Evolutionary conservation across 2,329 filamentous ascomycete species (phyloP).

Genomic region (Pestalotiopsis sp.): DNA sequence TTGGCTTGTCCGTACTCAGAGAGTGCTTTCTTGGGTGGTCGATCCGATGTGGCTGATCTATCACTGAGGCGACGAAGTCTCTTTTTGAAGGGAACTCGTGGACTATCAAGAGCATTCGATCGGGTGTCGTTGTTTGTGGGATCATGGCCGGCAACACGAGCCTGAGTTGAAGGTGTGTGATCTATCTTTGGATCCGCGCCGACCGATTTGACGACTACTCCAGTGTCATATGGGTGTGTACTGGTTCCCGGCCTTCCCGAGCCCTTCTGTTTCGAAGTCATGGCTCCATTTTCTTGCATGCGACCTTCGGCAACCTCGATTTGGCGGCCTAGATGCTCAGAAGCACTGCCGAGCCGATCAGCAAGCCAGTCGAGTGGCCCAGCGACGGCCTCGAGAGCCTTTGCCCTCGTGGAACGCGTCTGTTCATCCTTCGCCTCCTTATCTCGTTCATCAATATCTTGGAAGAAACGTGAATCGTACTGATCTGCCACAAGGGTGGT

Average conservation of each 20-base stretch:
- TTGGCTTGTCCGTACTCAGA: background rate
- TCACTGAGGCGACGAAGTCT: background rate
- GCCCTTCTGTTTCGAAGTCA: background rate
- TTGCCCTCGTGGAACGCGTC: conserved; percentile 11
- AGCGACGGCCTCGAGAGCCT: conserved; percentile 20
- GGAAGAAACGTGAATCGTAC: conserved; percentile 5
- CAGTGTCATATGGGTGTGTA: conserved; percentile 33
- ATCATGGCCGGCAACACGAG: background rate
- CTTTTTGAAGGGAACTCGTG: background rate
- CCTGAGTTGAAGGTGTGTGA: background rate
- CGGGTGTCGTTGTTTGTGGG: background rate
- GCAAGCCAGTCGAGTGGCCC: conserved; percentile 23
- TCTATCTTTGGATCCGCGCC: background rate
- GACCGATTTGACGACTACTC: conserved; percentile 4
- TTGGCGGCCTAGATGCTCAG: conserved; percentile 22
- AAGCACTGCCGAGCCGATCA: conserved; percentile 23
- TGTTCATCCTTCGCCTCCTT: background rate
- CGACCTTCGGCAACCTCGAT: conserved; percentile 20
- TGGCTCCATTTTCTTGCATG: conserved; percentile 15
- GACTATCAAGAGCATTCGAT: background rate
- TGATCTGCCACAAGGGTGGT: conserved; percentile 11
- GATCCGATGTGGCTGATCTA: background rate
- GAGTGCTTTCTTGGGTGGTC: background rate
- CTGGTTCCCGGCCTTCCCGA: conserved; percentile 26
- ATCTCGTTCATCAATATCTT: background rate